These are phyloP conservation scores for Vinca minor DNA, from an alignment of 257 asterid genomes.

Conservation along the genomic window DNA sequence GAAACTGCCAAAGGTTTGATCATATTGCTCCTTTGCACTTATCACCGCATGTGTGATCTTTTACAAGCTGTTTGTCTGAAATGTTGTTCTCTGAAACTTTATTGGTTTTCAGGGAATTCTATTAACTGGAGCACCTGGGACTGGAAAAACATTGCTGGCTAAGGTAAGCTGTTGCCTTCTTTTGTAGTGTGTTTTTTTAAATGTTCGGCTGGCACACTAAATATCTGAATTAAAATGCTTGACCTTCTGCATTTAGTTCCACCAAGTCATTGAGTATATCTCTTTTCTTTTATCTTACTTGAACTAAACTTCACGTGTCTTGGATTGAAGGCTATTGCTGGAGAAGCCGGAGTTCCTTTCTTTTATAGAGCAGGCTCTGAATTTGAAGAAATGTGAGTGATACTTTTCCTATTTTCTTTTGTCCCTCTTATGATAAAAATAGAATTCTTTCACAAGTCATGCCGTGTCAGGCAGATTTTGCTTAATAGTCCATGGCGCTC, in stretches of 20 bases:
- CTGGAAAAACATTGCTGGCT: slow-evolving; percentile 94
- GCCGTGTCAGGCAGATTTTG: not conserved
- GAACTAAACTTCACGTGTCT: slow-evolving; percentile 12
- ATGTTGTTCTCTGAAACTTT: slow-evolving; percentile 8
- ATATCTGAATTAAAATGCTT: not conserved
- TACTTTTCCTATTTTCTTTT: not conserved
- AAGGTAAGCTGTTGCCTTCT: slow-evolving; percentile 41
- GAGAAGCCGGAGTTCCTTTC: slow-evolving; percentile 99
- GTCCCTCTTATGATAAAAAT: not conserved
- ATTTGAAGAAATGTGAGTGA: slow-evolving; percentile 86
- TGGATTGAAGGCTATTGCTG: slow-evolving; percentile 86
- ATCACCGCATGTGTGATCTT: not conserved
- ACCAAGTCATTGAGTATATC: not conserved
- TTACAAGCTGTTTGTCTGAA: not conserved
- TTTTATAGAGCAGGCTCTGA: slow-evolving; percentile 95
- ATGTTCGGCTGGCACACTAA: slow-evolving; percentile 1
- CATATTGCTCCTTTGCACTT: slow-evolving; percentile 5
- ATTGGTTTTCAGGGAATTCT: slow-evolving; percentile 75
- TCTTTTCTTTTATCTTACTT: slow-evolving; percentile 4
- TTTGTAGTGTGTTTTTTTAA: slow-evolving; percentile 2
- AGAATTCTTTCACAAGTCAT: not conserved
- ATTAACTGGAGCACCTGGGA: slow-evolving; percentile 97
- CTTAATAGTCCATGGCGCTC: not conserved
- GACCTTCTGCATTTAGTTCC: not conserved
- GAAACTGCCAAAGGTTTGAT: slow-evolving; percentile 86